phyloP scores from a whole-genome alignment of 768 basidiomycete species.

The Trametes cinnabarina region DNA sequence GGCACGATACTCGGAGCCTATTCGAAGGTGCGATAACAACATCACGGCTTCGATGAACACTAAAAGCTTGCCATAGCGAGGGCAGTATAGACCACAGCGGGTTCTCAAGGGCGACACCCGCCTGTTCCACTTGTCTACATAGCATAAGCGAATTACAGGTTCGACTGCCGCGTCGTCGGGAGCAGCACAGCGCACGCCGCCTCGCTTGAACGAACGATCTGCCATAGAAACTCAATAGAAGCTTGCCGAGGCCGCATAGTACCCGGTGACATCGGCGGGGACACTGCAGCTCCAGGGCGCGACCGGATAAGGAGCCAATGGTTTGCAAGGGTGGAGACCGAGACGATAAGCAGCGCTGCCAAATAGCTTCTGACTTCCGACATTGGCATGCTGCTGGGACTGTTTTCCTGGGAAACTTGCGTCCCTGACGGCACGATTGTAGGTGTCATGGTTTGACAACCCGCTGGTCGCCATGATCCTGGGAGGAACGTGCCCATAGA shows the following conservation, averaged over 20 bases:
- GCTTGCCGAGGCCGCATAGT: not conserved
- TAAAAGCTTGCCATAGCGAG: too few species aligned
- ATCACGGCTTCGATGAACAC: not conserved
- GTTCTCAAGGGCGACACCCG: too few species aligned
- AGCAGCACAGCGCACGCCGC: not conserved
- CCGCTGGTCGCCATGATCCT: not conserved
- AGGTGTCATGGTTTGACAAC: not conserved
- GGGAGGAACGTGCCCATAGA: conserved; percentile 4
- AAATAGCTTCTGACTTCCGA: not conserved
- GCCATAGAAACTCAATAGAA: not conserved
- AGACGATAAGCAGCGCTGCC: not conserved
- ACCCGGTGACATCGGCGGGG: conserved; percentile 2
- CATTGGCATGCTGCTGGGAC: not conserved
- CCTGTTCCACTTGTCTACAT: not conserved
- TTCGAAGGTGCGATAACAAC: conserved; percentile 10
- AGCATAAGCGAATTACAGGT: not conserved
- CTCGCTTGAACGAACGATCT: not conserved
- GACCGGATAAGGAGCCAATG: not conserved
- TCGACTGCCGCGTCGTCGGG: not conserved
- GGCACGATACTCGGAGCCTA: conserved; percentile 10
- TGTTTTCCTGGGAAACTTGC: not conserved
- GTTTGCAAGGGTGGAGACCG: too few species aligned
- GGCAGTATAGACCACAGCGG: too few species aligned
- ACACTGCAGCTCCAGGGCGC: not conserved
- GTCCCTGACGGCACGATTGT: not conserved